phyloP scores from a whole-genome alignment of 495 filamentous ascomycete species.

The Recurvomyces mirabilis region DNA sequence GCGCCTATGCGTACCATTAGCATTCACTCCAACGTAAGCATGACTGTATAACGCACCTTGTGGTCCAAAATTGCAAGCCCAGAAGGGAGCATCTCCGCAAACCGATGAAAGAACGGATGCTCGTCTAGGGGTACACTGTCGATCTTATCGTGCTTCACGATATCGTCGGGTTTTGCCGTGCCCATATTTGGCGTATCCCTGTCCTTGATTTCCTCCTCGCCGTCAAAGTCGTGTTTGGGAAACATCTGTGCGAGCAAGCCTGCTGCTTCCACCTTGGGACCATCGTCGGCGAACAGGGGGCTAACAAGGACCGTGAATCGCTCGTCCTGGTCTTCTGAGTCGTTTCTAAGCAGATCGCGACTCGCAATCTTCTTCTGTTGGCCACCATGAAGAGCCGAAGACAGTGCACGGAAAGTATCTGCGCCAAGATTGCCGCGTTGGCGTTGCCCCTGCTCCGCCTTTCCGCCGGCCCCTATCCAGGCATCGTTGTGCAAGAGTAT shows the following conservation, averaged over 20 bases:
- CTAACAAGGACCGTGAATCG: slow-evolving; percentile 22
- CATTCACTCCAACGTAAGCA: slow-evolving; percentile 1
- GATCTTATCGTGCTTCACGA: background rate
- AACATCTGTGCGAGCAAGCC: slow-evolving; percentile 26
- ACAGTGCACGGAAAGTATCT: slow-evolving; percentile 18
- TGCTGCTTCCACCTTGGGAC: slow-evolving; percentile 12
- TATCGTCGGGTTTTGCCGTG: background rate
- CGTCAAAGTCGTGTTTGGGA: background rate
- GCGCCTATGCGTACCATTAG: too few species aligned
- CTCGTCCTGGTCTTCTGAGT: slow-evolving; percentile 6
- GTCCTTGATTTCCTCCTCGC: background rate
- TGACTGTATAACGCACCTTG: slow-evolving; percentile 6
- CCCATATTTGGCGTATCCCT: background rate
- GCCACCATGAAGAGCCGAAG: slow-evolving; percentile 14
- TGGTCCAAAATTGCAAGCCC: slow-evolving; percentile 31
- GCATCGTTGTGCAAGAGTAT: slow-evolving; percentile 24
- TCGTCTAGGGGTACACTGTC: slow-evolving; percentile 15
- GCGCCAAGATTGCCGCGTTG: slow-evolving; percentile 15
- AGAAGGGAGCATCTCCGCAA: slow-evolving; percentile 31
- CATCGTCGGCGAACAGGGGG: slow-evolving; percentile 22
- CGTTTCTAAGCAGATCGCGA: slow-evolving; percentile 16
- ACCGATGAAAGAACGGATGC: slow-evolving; percentile 26
- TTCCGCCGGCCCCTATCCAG: slow-evolving; percentile 20
- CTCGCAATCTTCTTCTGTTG: slow-evolving; percentile 4
- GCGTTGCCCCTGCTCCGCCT: slow-evolving; percentile 9